These are phyloP conservation scores for Trifolium subterraneum DNA, from an alignment of 306 rosid species.

Conservation along the genomic window DNA sequence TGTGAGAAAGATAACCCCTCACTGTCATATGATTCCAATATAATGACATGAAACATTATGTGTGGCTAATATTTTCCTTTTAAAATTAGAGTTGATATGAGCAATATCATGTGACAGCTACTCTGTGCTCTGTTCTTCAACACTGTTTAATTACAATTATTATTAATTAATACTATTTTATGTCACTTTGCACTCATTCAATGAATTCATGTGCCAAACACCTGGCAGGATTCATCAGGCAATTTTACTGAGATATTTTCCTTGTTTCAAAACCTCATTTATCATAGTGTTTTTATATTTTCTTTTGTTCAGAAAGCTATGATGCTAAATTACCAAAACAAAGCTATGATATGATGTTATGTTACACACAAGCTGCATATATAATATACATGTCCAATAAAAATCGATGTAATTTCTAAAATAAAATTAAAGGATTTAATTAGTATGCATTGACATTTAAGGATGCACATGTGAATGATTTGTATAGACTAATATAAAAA, in stretches of 20 bases:
- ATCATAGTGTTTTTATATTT: background rate
- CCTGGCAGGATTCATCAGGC: constrained; percentile 19
- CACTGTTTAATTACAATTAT: background rate
- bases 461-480: too few relatives aligned
- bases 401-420: too few relatives aligned
- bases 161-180: constrained; percentile 17
- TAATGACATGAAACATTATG: background rate
- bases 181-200: constrained; percentile 2
- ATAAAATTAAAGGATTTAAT: background rate
- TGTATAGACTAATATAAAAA: too few relatives aligned
- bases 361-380: background rate
- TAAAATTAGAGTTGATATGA: constrained; percentile 15
- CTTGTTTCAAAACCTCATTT: background rate
- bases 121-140: constrained; percentile 6
- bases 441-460: too few relatives aligned
- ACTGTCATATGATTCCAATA: background rate
- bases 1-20: constrained; percentile 10
- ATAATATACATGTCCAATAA: too few relatives aligned
- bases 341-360: too few relatives aligned
- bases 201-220: constrained; percentile 34
- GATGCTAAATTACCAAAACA: background rate
- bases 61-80: background rate
- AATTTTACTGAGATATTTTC: background rate
- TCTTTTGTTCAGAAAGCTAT: background rate
- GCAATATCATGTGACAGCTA: background rate